These are phyloP conservation scores for Melampsora larici-populina DNA, from an alignment of 1,284 basidiomycete genomes.

Conservation along the genomic window DNA sequence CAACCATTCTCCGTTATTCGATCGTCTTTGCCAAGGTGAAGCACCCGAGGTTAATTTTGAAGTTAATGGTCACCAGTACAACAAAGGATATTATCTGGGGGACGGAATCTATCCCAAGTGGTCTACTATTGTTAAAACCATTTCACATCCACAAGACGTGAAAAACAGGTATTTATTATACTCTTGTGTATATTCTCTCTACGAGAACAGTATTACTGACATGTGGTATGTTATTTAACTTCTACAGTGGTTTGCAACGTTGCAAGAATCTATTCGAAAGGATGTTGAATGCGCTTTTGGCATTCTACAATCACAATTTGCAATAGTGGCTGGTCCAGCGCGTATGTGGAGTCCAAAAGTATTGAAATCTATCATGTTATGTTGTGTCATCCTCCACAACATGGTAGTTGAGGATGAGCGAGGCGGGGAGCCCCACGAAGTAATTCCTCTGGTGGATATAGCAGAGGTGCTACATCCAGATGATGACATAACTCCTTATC, in stretches of 20 bases:
- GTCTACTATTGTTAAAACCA: slow-evolving; percentile 5
- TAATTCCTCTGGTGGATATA: too few relatives aligned
- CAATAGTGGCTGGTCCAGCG: too few relatives aligned
- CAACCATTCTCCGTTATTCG: not conserved
- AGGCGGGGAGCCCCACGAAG: too few relatives aligned
- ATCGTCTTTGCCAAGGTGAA: not conserved
- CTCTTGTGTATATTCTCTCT: not conserved
- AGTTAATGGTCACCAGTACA: not conserved
- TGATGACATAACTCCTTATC: too few relatives aligned
- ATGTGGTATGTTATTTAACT: too few relatives aligned
- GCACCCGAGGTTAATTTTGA: not conserved
- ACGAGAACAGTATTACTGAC: too few relatives aligned
- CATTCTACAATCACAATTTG: not conserved
- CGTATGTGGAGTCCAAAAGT: too few relatives aligned
- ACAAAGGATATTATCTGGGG: slow-evolving; percentile 8
- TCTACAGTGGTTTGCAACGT: not conserved
- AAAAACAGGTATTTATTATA: not conserved
- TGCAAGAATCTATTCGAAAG: not conserved
- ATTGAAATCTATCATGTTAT: too few relatives aligned
- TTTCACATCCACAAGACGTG: not conserved
- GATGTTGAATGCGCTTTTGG: not conserved
- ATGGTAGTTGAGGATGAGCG: too few relatives aligned
- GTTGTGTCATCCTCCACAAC: too few relatives aligned
- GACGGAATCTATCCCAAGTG: too few relatives aligned
- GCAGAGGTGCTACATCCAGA: too few relatives aligned